These are phyloP conservation scores for Fusarium sp. DNA, from an alignment of 2,329 filamentous ascomycete genomes.

Conservation along the genomic window DNA sequence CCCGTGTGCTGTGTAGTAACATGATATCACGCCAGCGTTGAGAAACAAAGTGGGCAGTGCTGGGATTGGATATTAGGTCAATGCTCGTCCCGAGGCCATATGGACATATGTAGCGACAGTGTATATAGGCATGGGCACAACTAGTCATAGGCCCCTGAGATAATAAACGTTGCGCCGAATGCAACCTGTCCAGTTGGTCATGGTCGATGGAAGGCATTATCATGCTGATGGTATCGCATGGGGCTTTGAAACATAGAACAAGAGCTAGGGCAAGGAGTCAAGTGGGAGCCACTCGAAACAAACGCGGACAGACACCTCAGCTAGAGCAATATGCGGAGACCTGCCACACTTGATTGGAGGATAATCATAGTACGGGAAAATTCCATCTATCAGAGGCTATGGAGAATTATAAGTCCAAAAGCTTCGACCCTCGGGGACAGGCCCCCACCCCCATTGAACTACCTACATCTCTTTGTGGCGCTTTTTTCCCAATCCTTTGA, in stretches of 20 bases:
- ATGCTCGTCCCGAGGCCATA: not conserved
- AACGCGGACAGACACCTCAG: slow-evolving; percentile 28
- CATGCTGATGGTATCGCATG: slow-evolving; percentile 31
- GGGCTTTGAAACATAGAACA: slow-evolving; percentile 42
- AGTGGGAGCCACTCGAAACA: slow-evolving; percentile 24
- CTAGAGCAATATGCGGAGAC: slow-evolving; percentile 31
- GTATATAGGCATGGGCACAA: not conserved
- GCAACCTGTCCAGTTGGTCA: slow-evolving; percentile 4
- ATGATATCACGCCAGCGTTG: slow-evolving; percentile 6
- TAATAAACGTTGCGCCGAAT: not conserved
- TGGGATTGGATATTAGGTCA: not conserved
- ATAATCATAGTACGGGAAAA: slow-evolving; percentile 15
- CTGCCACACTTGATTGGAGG: slow-evolving; percentile 29
- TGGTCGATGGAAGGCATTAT: slow-evolving; percentile 9
- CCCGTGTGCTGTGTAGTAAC: not conserved
- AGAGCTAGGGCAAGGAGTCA: slow-evolving; percentile 14
- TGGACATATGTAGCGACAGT: not conserved
- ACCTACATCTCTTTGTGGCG: slow-evolving; percentile 18
- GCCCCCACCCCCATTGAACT: slow-evolving; percentile 29
- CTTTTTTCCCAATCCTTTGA: not conserved
- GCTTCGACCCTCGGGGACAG: slow-evolving; percentile 1
- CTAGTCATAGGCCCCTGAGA: not conserved
- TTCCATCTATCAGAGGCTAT: slow-evolving; percentile 38
- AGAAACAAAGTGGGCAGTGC: not conserved
- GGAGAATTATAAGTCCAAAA: slow-evolving; percentile 42